Evolutionary conservation across 225 moss, liverwort and hornwort species (phyloP).

Genomic region (Polytrichum formosum): DNA sequence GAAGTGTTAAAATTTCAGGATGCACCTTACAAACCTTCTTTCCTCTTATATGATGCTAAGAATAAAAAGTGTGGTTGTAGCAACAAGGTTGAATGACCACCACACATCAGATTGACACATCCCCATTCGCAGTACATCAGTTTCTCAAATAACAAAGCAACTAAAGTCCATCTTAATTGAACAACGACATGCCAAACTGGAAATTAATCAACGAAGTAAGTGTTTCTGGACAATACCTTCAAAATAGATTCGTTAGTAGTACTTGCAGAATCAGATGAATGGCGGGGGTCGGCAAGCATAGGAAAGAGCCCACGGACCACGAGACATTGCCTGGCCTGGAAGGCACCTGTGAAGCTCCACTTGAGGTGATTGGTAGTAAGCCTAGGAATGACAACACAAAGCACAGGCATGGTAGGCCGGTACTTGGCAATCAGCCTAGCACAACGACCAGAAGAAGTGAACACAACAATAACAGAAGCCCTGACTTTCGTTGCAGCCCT

Average conservation of each 20-base stretch:
- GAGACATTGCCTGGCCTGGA: constrained; percentile 65
- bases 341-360: constrained; percentile 65
- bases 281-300: constrained; percentile 63
- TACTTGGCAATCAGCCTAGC: constrained; percentile 65
- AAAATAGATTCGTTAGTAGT: constrained; percentile 91
- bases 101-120: too few relatives aligned
- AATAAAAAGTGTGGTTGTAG: too few relatives aligned
- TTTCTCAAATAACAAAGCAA: too few relatives aligned
- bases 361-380: constrained; percentile 55
- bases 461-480: constrained; percentile 68
- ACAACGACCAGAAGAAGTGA: constrained; percentile 65
- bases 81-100: too few relatives aligned
- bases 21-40: too few relatives aligned
- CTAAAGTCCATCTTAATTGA: too few relatives aligned
- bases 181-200: too few relatives aligned
- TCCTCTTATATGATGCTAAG: too few relatives aligned
- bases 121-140: too few relatives aligned
- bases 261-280: constrained; percentile 67
- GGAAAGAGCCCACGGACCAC: constrained; percentile 60
- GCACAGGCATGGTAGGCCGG: constrained; percentile 59
- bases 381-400: constrained; percentile 60
- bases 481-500: constrained; percentile 52
- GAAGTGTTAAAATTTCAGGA: too few relatives aligned
- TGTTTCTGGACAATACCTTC: constrained; percentile 36
- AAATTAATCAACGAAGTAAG: background rate